phyloP scores from a whole-genome alignment of 2,329 filamentous ascomycete genomes.

The Stemphylium beticola region DNA sequence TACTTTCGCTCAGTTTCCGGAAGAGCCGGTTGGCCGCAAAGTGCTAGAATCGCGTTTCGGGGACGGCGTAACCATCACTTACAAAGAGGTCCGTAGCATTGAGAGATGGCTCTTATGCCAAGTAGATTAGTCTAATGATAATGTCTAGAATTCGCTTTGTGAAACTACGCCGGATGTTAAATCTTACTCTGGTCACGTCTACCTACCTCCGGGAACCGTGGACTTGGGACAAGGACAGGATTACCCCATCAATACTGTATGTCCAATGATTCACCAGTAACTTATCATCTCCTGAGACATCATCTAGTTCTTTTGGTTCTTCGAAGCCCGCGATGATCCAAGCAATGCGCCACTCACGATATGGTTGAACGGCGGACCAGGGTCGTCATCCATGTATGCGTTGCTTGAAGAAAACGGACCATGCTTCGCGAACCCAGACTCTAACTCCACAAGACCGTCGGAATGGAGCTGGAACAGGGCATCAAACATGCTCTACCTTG shows the following conservation, averaged over 20 bases:
- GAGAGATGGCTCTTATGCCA: not conserved
- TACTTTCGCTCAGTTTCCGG: slow-evolving; percentile 21
- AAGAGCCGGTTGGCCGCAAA: slow-evolving; percentile 17
- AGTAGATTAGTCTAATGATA: not conserved
- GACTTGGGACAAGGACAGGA: slow-evolving; percentile 28
- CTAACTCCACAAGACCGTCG: slow-evolving; percentile 12
- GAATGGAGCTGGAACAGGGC: slow-evolving; percentile 25
- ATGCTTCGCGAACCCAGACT: slow-evolving; percentile 50
- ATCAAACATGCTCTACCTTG: slow-evolving; percentile 64
- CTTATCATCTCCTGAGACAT: not conserved
- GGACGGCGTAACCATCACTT: slow-evolving; percentile 31
- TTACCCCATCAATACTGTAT: slow-evolving; percentile 25
- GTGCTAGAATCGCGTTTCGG: slow-evolving; percentile 28
- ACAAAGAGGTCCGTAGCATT: slow-evolving; percentile 29
- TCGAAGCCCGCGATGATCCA: slow-evolving; percentile 59
- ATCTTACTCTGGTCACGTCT: slow-evolving; percentile 59
- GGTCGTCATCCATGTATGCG: slow-evolving; percentile 54
- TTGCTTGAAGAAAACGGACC: slow-evolving; percentile 55
- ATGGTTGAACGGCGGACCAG: slow-evolving; percentile 54
- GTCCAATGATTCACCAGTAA: not conserved
- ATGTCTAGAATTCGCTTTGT: slow-evolving; percentile 53
- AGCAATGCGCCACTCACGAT: slow-evolving; percentile 60
- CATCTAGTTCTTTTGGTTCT: slow-evolving; percentile 53
- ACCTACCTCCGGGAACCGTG: slow-evolving; percentile 24
- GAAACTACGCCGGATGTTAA: slow-evolving; percentile 61